These are phyloP conservation scores for Staphylotrichum longicolle DNA, from an alignment of 495 filamentous ascomycete genomes.

Conservation along the genomic window DNA sequence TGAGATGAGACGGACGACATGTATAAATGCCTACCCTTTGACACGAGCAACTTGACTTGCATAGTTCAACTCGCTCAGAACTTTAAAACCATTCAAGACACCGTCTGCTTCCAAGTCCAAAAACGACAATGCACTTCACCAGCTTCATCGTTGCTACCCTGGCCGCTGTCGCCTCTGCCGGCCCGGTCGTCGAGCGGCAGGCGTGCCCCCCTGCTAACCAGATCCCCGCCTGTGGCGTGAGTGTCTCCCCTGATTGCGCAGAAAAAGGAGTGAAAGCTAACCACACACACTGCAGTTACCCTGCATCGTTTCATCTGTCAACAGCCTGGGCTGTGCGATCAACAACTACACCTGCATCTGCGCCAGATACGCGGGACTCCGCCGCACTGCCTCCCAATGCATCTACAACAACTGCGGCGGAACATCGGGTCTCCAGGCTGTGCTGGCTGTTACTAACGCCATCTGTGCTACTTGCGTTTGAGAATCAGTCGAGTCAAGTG, in stretches of 20 bases:
- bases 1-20: no score
- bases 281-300: no score
- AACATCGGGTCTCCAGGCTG: background rate
- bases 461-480: conserved; percentile 17
- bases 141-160: conserved; percentile 16
- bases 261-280: no score
- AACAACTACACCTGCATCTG: conserved; percentile 18
- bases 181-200: conserved; percentile 8
- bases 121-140: conserved; percentile 16
- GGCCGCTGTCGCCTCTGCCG: conserved; percentile 13
- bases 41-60: no score
- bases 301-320: conserved; percentile 9
- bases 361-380: conserved; percentile 8
- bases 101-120: background rate
- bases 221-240: conserved; percentile 18
- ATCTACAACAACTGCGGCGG: conserved; percentile 12
- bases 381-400: conserved; percentile 11
- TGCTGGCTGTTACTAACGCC: conserved; percentile 12
- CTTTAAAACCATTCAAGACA: no score
- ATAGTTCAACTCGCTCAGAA: no score
- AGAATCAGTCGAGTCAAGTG: no score
- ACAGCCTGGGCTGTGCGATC: background rate
- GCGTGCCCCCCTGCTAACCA: conserved; percentile 9
- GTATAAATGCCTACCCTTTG: no score
- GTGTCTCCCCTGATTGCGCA: background rate